phyloP scores from a whole-genome alignment of 2,329 filamentous ascomycete species.

The Exserohilum turcica region DNA sequence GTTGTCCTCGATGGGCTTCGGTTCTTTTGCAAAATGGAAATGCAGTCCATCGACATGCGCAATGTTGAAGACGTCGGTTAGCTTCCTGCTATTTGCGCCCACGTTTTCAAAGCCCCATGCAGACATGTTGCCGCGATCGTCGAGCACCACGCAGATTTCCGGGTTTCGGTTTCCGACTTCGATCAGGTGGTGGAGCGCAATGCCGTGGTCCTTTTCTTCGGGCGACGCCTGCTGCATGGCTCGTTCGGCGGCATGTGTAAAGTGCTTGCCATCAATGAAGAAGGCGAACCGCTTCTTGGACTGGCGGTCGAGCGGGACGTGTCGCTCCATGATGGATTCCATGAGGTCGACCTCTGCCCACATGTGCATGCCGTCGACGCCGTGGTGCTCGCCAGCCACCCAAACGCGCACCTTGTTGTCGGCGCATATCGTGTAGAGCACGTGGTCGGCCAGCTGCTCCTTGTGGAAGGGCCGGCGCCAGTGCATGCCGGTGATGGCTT shows the following conservation, averaged over 20 bases:
- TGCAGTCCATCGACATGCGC: conserved; percentile 71
- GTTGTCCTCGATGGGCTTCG: conserved; percentile 56
- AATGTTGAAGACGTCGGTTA: conserved; percentile 80
- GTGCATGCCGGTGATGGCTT: conserved; percentile 77
- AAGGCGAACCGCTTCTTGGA: conserved; percentile 69
- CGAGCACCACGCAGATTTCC: conserved; percentile 84
- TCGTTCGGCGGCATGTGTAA: conserved; percentile 75
- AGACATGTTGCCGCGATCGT: conserved; percentile 84
- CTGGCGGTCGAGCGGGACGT: conserved; percentile 47
- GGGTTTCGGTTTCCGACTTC: conserved; percentile 83
- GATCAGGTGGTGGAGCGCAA: conserved; percentile 81
- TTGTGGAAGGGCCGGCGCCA: conserved; percentile 81
- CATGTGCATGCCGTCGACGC: conserved; percentile 73
- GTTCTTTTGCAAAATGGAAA: conserved; percentile 45
- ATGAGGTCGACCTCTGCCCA: conserved; percentile 82
- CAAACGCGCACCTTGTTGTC: conserved; percentile 84
- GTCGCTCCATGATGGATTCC: conserved; percentile 67
- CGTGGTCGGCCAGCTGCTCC: conserved; percentile 81
- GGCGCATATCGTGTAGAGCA: conserved; percentile 85
- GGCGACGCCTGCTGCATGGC: conserved; percentile 69
- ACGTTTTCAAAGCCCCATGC: conserved; percentile 92
- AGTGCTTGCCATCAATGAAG: conserved; percentile 80
- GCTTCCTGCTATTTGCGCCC: conserved; percentile 68
- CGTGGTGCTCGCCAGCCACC: conserved; percentile 75
- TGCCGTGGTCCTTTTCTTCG: conserved; percentile 64